Conservation (phyloP, 495 filamentous ascomycete species). For the Penicillium mononematosum region DNA sequence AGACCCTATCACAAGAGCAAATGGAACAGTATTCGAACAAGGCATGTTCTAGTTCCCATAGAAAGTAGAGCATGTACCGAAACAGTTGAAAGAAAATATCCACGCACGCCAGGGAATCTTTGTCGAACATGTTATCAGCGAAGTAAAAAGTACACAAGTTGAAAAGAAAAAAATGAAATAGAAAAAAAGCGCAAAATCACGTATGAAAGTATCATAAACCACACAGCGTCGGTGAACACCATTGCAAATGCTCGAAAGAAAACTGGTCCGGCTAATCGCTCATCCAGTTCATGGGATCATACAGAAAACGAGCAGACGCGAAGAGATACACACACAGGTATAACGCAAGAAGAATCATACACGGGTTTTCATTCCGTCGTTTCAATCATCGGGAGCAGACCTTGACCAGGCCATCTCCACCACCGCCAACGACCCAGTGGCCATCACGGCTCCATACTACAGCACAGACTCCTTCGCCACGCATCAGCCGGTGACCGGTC, state of each 20-base stretch:
- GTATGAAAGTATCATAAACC: conserved; percentile 40
- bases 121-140: conserved; percentile 28
- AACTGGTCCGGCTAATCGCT: conserved; percentile 42
- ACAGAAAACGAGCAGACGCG: conserved; percentile 27
- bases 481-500: conserved; percentile 84
- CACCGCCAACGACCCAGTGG: conserved; percentile 88
- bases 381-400: conserved; percentile 70
- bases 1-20: background rate
- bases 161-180: conserved; percentile 27
- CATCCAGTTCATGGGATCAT: conserved; percentile 46
- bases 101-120: conserved; percentile 32
- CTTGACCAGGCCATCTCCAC: conserved; percentile 96
- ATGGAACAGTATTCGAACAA: background rate
- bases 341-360: conserved; percentile 37
- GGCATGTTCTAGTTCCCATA: background rate
- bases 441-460: conserved; percentile 95
- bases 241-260: conserved; percentile 46
- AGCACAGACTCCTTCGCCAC: conserved; percentile 88
- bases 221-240: conserved; percentile 38
- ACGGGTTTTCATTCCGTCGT: conserved; percentile 31
- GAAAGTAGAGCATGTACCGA: conserved; percentile 12
- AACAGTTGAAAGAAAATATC: conserved; percentile 20
- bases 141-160: conserved; percentile 32
- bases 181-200: conserved; percentile 24
- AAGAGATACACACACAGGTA: conserved; percentile 25